phyloP scores from a whole-genome alignment of 352 stramenopile genomes.

The Phytophthora melonis region DNA sequence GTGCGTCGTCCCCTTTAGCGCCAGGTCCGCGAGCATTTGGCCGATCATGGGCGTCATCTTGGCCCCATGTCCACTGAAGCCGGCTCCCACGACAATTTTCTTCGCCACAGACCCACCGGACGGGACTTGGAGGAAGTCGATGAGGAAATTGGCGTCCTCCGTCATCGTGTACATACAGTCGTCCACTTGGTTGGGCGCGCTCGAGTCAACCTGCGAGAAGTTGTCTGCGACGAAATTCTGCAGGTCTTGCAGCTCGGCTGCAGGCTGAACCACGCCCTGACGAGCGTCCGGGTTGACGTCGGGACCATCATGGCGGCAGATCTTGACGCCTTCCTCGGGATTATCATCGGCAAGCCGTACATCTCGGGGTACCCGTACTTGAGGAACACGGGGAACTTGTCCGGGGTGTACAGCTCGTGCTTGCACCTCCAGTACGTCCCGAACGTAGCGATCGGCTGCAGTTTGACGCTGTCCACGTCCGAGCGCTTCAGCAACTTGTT shows the following conservation, averaged over 20 bases:
- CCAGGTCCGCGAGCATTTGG: constrained; percentile 79
- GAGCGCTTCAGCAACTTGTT: constrained; percentile 38
- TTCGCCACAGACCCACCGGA: constrained; percentile 24
- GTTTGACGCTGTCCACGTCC: constrained; percentile 12
- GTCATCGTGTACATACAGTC: constrained; percentile 91
- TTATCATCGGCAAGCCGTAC: constrained; percentile 68
- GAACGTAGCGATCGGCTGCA: constrained; percentile 73
- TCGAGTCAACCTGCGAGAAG: constrained; percentile 67
- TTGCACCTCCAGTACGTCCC: constrained; percentile 31
- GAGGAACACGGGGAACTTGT: constrained; percentile 58
- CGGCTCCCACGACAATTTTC: constrained; percentile 72
- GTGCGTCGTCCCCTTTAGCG: constrained; percentile 53
- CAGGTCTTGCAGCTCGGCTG: constrained; percentile 34
- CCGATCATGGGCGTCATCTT: constrained; percentile 90
- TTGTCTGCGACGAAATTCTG: constrained; percentile 46
- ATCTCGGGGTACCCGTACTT: constrained; percentile 61
- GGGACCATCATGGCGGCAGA: constrained; percentile 70
- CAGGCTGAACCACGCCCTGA: constrained; percentile 47
- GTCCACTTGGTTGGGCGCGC: constrained; percentile 47
- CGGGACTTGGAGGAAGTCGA: constrained; percentile 56
- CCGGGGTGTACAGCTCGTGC: not conserved
- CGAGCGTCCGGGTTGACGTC: constrained; percentile 55
- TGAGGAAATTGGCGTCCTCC: constrained; percentile 76
- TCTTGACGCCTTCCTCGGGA: constrained; percentile 67
- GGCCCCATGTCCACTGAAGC: constrained; percentile 85